A percentile compares a stretch with the other conserved stretches of the same genome.
phyloP scores from a whole-genome alignment of 352 stramenopile genomes.

The Phytophthora brassicae region DNA sequence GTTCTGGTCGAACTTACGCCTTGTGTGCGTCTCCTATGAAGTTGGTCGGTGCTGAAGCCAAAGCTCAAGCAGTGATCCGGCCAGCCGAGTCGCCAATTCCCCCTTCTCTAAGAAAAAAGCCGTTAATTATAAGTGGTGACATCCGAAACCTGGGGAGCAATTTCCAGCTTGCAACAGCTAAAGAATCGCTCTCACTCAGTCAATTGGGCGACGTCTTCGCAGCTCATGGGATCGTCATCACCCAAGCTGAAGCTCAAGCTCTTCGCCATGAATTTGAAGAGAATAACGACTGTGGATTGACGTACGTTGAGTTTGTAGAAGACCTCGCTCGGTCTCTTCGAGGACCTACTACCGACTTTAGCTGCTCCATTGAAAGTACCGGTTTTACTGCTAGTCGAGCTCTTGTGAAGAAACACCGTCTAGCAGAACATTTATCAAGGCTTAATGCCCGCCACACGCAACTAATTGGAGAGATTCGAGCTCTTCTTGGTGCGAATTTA shows the following conservation, averaged over 20 bases:
- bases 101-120: constrained; percentile 49
- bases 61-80: constrained; percentile 26
- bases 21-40: constrained; percentile 55
- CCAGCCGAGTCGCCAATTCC: constrained; percentile 33
- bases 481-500: constrained; percentile 44
- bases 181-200: constrained; percentile 37
- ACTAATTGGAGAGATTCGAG: constrained; percentile 47
- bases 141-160: constrained; percentile 76
- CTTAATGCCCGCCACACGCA: constrained; percentile 52
- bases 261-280: constrained; percentile 77
- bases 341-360: constrained; percentile 23
- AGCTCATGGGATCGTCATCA: constrained; percentile 47
- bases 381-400: constrained; percentile 38
- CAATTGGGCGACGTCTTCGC: constrained; percentile 57
- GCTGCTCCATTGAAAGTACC: constrained; percentile 13
- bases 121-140: constrained; percentile 62
- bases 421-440: constrained; percentile 50
- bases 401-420: constrained; percentile 60
- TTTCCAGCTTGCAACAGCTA: constrained; percentile 57
- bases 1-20: constrained; percentile 52
- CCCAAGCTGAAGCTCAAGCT: constrained; percentile 56
- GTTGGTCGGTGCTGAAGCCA: constrained; percentile 17
- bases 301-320: constrained; percentile 65
- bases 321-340: constrained; percentile 56
- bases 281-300: constrained; percentile 64